A percentile compares a stretch with the other conserved stretches of the same genome.
These are phyloP conservation scores for Irpex rosettiformis DNA, from an alignment of 1,284 basidiomycete genomes.

Conservation along the genomic window DNA sequence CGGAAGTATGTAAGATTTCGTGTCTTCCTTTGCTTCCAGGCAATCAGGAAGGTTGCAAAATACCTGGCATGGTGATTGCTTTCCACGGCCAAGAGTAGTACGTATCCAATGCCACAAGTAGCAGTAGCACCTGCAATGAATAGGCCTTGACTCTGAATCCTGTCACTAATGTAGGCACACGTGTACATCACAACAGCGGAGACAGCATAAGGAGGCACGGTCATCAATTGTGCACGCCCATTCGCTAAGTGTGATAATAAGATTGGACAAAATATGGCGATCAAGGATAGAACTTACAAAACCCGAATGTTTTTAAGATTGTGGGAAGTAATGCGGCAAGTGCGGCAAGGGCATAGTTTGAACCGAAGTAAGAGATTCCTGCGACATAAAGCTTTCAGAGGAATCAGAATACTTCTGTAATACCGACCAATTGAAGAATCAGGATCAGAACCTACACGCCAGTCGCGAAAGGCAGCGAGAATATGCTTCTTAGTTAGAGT, in stretches of 20 bases:
- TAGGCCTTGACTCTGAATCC: slow-evolving; percentile 66
- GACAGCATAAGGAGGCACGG: slow-evolving; percentile 81
- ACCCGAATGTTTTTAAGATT: slow-evolving; percentile 72
- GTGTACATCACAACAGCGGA: slow-evolving; percentile 65
- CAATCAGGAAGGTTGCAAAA: slow-evolving; percentile 68
- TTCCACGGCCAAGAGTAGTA: slow-evolving; percentile 47
- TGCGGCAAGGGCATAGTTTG: slow-evolving; percentile 77
- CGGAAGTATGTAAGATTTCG: too few species aligned
- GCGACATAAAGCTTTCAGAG: slow-evolving; percentile 52
- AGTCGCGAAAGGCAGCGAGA: slow-evolving; percentile 63
- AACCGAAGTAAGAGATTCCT: slow-evolving; percentile 70
- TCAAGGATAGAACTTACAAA: slow-evolving; percentile 33
- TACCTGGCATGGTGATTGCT: slow-evolving; percentile 52
- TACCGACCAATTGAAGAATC: background rate
- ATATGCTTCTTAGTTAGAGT: slow-evolving; percentile 66
- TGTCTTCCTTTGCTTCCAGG: too few species aligned
- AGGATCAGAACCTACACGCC: slow-evolving; percentile 44
- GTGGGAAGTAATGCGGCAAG: slow-evolving; percentile 85
- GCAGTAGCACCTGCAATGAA: slow-evolving; percentile 48
- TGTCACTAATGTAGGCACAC: slow-evolving; percentile 70
- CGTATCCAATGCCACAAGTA: slow-evolving; percentile 62
- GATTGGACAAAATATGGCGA: background rate
- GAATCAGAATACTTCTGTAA: background rate
- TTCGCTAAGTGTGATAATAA: slow-evolving; percentile 27
- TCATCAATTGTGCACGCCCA: slow-evolving; percentile 61